Base-by-base conservation (phyloP, 306 rosid species). In the Gillenia trifoliata region DNA sequence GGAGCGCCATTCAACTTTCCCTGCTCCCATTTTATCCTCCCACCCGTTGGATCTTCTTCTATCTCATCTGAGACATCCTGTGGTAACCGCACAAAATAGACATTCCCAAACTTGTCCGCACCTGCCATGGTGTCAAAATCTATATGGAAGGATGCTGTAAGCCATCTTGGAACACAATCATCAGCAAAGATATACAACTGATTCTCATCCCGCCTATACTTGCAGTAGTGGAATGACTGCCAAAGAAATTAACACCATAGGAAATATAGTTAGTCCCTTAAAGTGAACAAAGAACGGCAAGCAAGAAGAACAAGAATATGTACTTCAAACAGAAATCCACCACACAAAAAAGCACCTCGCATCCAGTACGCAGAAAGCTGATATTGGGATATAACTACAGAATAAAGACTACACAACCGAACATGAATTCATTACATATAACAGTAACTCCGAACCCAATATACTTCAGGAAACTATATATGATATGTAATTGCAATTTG, bases 51-150 rank as follows among this genome's bases (percentile, higher is more conserved):
- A 81, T 94, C 97, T 86, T 94, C 99, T 86, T 94, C 99, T 52
- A 94, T 85, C 92, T 90, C 99, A 72, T 90, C 97, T 23, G 99
- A 92, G 63, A 94, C 95, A 74, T 94, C 99, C 79, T 92, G 97
- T 4, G 92, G 85, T 82, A 94, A 81, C 57, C 96, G 92, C 75
- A 92, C 93, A 83, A 92, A 92, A 76, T 88, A 94, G 75, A 94
- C 71, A 74, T 94, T 94, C 75, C 99, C 96, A 64, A 94, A 94
- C 93, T 94, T 94, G 84, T 94, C 99, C 8, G 95, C 93, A 31
- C 99, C 97, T 13, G 99, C 99, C 97, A 94, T 92, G 71, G 99
- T 94, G 83, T 94, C 96, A 75, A 94, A 94, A 85, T 94, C 99
- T 69, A 94, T 78, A 79, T 94, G 99, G 83, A 87, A 90, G 6